Conservation (phyloP, 768 basidiomycete species). For the Lepiota venenata region DNA sequence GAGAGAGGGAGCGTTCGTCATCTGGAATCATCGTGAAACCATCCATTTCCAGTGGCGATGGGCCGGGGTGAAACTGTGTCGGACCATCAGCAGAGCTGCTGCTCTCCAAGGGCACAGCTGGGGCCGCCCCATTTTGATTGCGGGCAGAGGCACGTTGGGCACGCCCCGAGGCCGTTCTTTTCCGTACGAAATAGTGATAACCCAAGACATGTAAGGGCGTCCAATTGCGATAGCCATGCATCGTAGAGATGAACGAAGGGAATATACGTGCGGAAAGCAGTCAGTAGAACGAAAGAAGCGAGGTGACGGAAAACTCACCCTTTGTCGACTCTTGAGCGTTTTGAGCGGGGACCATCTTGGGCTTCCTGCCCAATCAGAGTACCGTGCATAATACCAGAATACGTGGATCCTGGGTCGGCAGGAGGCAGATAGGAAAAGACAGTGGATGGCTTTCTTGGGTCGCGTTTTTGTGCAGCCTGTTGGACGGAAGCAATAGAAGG, state of each 20-base stretch:
- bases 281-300: slow-evolving; percentile 16
- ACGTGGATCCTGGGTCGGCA: slow-evolving; percentile 86
- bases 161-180: slow-evolving; percentile 57
- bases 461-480: slow-evolving; percentile 71
- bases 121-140: slow-evolving; percentile 45
- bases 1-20: slow-evolving; percentile 57
- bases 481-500: slow-evolving; percentile 71
- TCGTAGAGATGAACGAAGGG: slow-evolving; percentile 13
- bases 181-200: slow-evolving; percentile 22
- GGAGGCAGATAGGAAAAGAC: slow-evolving; percentile 77
- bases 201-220: slow-evolving; percentile 11
- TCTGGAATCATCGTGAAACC: slow-evolving; percentile 50
- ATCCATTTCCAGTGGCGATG: slow-evolving; percentile 42
- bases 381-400: slow-evolving; percentile 70
- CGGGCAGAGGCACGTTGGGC: slow-evolving; percentile 74
- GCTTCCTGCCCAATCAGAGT: slow-evolving; percentile 64
- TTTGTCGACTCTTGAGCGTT: slow-evolving; percentile 72
- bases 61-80: slow-evolving; percentile 19
- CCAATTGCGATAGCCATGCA: slow-evolving; percentile 21
- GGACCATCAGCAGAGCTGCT: slow-evolving; percentile 36
- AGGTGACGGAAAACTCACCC: slow-evolving; percentile 45
- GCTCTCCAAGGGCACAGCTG: slow-evolving; percentile 34
- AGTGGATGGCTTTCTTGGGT: slow-evolving; percentile 72
- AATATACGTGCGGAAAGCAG: slow-evolving; percentile 15
- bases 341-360: slow-evolving; percentile 63